Conservation (phyloP, 2,329 filamentous ascomycete species). For the Parastagonospora avenae region DNA sequence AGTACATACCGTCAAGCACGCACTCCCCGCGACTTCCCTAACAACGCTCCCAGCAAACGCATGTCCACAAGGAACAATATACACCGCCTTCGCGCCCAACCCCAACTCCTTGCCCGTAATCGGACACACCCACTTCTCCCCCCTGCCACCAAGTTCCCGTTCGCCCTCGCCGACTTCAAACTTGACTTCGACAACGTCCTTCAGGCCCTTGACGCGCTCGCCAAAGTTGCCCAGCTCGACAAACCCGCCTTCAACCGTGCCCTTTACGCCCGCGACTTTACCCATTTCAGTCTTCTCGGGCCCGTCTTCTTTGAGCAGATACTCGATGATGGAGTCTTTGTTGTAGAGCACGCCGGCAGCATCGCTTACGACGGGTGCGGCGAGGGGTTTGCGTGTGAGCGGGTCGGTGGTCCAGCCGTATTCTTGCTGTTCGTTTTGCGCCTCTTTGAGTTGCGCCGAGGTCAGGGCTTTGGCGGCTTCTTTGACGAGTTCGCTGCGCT, state of each 20-base stretch:
- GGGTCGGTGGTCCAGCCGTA: constrained; percentile 89
- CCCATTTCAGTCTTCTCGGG: constrained; percentile 65
- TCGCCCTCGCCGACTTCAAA: constrained; percentile 64
- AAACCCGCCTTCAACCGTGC: constrained; percentile 65
- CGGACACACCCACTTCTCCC: constrained; percentile 77
- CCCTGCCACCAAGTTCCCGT: constrained; percentile 49
- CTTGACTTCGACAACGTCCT: constrained; percentile 85
- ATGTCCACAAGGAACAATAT: constrained; percentile 93
- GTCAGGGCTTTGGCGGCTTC: constrained; percentile 84
- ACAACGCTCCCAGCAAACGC: constrained; percentile 88
- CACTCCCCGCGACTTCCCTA: constrained; percentile 73
- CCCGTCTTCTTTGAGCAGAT: constrained; percentile 62
- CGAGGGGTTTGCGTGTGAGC: constrained; percentile 77
- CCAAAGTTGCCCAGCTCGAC: constrained; percentile 52
- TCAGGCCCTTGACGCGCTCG: constrained; percentile 74
- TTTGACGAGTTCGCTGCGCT: constrained; percentile 93
- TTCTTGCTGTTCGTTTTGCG: constrained; percentile 79
- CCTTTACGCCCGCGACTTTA: constrained; percentile 49
- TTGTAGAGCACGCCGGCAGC: constrained; percentile 86
- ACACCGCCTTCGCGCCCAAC: constrained; percentile 77
- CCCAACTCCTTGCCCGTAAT: constrained; percentile 87
- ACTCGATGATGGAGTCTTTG: constrained; percentile 84
- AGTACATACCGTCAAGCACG: constrained; percentile 59
- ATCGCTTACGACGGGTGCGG: constrained; percentile 81
- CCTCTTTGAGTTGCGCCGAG: constrained; percentile 85